Conservation (phyloP, 2,329 filamentous ascomycete genomes). For the Dactylellina parvicollis region DNA sequence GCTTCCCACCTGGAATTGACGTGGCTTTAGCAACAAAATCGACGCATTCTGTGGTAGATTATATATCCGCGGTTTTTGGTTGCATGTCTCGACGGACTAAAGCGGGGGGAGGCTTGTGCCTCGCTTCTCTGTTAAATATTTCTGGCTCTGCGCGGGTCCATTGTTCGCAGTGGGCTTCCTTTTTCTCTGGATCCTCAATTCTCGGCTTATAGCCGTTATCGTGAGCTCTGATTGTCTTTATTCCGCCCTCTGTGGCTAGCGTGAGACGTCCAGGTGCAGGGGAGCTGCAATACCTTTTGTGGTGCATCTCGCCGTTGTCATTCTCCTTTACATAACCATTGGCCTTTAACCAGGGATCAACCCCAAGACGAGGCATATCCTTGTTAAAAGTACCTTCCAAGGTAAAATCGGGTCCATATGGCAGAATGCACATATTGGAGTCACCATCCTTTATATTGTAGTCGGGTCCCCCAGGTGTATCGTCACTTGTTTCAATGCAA, state of each 20-base stretch:
- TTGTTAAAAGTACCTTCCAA: neutral
- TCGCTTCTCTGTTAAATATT: neutral
- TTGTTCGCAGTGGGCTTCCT: neutral
- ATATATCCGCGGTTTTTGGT: neutral
- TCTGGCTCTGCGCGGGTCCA: neutral
- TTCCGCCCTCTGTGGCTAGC: neutral
- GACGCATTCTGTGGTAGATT: neutral
- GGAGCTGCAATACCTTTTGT: neutral
- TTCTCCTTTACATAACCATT: neutral
- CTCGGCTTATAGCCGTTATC: neutral
- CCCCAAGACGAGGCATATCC: neutral
- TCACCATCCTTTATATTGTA: neutral
- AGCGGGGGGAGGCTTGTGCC: neutral
- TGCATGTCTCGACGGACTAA: neutral
- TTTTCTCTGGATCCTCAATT: neutral
- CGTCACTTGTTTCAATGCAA: neutral
- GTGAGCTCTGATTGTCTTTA: neutral
- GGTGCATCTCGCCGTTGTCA: neutral
- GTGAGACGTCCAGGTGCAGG: neutral
- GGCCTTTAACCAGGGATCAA: neutral
- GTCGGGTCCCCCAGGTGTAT: neutral
- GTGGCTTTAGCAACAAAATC: neutral
- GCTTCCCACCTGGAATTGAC: neutral
- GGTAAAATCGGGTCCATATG: neutral
- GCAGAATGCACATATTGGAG: slow-evolving; percentile 1